These are phyloP conservation scores for Rosa persica DNA, from an alignment of 306 rosid species.

Conservation along the genomic window DNA sequence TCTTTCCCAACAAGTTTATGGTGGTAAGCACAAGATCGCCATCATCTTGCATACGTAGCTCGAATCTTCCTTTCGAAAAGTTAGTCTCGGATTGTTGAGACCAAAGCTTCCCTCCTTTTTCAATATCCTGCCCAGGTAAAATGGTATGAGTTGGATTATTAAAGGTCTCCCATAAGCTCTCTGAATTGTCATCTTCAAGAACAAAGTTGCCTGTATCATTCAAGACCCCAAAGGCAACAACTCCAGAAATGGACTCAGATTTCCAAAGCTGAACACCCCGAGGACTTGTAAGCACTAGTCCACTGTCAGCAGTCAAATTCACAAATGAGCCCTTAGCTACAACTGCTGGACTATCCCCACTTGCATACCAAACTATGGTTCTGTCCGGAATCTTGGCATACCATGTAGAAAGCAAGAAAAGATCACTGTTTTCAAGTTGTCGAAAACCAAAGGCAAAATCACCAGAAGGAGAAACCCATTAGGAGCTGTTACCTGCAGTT, in stretches of 20 bases:
- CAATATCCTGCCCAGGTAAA: conserved; percentile 43
- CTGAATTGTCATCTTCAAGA: background rate
- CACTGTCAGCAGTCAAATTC: background rate
- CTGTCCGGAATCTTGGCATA: conserved; percentile 37
- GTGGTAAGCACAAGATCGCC: conserved; percentile 41
- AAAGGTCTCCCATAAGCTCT: conserved; percentile 49
- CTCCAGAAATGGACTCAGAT: background rate
- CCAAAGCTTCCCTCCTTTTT: conserved; percentile 20
- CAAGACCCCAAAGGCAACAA: background rate
- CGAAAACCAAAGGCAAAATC: too few species aligned
- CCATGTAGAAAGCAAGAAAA: conserved; percentile 54
- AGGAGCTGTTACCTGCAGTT: too few species aligned
- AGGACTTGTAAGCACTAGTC: conserved; percentile 14
- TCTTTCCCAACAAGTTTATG: too few species aligned
- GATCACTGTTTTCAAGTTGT: too few species aligned
- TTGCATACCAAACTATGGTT: conserved; percentile 48
- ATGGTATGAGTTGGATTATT: conserved; percentile 48
- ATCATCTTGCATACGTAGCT: conserved; percentile 28
- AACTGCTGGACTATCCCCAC: background rate
- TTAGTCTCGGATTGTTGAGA: conserved; percentile 27
- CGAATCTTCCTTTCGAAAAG: conserved; percentile 43
- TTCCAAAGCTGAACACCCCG: conserved; percentile 16
- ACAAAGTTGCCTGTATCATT: conserved; percentile 27
- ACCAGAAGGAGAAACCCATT: too few species aligned
- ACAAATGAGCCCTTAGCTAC: conserved; percentile 36